Evolutionary conservation across 176 grass and related monocot species (phyloP), one percentile per base, ranked within the genome.

Genomic region (Raddia guianensis): DNA sequence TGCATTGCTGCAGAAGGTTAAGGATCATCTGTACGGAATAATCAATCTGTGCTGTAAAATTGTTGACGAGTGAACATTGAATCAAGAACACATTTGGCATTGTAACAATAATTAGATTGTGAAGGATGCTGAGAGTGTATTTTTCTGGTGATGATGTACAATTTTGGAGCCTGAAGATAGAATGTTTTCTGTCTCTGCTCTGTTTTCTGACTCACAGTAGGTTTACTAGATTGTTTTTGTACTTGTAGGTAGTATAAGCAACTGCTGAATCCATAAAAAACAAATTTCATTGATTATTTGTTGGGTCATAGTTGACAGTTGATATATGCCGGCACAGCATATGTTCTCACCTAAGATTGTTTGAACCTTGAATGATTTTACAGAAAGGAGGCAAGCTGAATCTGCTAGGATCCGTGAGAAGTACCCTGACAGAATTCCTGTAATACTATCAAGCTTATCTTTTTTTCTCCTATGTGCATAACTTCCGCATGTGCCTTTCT

Each of bases 381-480:
- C 78, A 98, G 95, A 93, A 46, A 93, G 53, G 79, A 95, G 96
- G 76, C 88, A 93, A 64, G 68, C 79, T 46, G 92, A 98, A 91
- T 90, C 96, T 79, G 81, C 81, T 49, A 89, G 86, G 74, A 98
- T 95, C 75, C 92, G 92, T 66, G 88, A 95, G 40, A 98, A 91
- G 84, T 98, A 95, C 40, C 63, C 84, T 5, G 90, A 93, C 53
- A 98, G 90, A 95, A 90, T 93, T 88, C 96, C 92, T 60, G 92
- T 98, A 80, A 76, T 78, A 68, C n/a, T 68, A 27, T 64, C 27
- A 20, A 6, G 18, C 12, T 60, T 16, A 61, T 8, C 55, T 15
- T 60, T 53, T 53, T 77, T 60, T 49, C 37, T 21, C 7, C 4
- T 79, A 5, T 32, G 1, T 46, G 7, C 18, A 74, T 8, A 19